Evolutionary conservation across 2,329 filamentous ascomycete species (phyloP).

Genomic region (Penicillium sp.): DNA sequence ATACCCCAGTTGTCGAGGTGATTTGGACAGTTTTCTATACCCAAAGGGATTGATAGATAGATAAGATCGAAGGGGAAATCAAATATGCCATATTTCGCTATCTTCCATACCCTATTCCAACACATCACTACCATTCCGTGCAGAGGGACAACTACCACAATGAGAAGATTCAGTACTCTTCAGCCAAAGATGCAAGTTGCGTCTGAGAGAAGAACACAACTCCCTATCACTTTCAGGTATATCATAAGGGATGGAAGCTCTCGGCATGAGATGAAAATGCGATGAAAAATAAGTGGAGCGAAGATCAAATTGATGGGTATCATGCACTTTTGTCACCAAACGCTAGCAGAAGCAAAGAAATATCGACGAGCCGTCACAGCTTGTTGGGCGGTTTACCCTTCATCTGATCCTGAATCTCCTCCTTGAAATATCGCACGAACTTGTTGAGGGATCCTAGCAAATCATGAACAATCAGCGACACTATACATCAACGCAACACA

Average conservation of each 20-base stretch:
- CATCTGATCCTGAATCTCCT: slow-evolving; percentile 46
- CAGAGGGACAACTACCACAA: slow-evolving; percentile 18
- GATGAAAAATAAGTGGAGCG: neutral
- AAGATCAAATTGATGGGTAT: slow-evolving; percentile 21
- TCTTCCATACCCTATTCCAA: neutral
- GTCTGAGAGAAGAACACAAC: slow-evolving; percentile 22
- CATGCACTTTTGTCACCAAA: slow-evolving; percentile 15
- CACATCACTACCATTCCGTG: slow-evolving; percentile 17
- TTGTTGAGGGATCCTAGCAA: slow-evolving; percentile 29
- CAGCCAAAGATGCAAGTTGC: slow-evolving; percentile 29
- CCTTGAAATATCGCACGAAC: slow-evolving; percentile 44
- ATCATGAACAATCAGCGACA: slow-evolving; percentile 3
- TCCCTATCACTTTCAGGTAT: slow-evolving; percentile 26
- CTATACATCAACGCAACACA: neutral
- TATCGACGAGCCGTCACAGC: slow-evolving; percentile 16
- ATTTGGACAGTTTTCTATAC: neutral
- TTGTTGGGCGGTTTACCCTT: slow-evolving; percentile 40
- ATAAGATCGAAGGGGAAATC: neutral
- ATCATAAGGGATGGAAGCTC: neutral
- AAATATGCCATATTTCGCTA: neutral
- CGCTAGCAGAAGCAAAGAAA: slow-evolving; percentile 3
- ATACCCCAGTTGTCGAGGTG: neutral
- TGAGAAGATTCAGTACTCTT: slow-evolving; percentile 21
- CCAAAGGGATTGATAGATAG: neutral
- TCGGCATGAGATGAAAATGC: neutral